phyloP scores from a whole-genome alignment of 768 basidiomycete species.

The Termitomyces sp. region DNA sequence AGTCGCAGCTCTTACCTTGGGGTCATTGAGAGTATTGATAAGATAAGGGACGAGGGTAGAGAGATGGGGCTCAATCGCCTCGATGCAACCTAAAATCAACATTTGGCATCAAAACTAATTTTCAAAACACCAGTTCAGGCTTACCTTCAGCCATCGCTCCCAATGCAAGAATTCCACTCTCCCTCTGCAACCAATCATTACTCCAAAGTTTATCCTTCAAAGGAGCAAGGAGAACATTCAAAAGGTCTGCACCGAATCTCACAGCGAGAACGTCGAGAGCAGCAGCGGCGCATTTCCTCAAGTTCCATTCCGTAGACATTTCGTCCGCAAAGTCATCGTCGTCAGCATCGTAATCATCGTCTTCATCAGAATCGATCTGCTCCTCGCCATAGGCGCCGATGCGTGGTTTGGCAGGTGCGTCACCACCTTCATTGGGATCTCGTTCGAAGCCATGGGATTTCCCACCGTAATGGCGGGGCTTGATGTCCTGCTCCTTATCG shows the following conservation, averaged over 20 bases:
- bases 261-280: slow-evolving; percentile 96
- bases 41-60: slow-evolving; percentile 92
- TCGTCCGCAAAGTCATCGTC: slow-evolving; percentile 95
- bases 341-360: slow-evolving; percentile 84
- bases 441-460: slow-evolving; percentile 86
- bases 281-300: slow-evolving; percentile 96
- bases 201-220: slow-evolving; percentile 95
- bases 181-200: slow-evolving; percentile 87
- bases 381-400: slow-evolving; percentile 78
- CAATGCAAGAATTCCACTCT: slow-evolving; percentile 92
- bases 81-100: slow-evolving; percentile 77
- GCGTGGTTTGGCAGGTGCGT: slow-evolving; percentile 35
- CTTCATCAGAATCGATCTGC: slow-evolving; percentile 79
- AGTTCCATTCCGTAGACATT: slow-evolving; percentile 97
- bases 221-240: slow-evolving; percentile 84
- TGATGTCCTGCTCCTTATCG: slow-evolving; percentile 94
- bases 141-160: slow-evolving; percentile 98
- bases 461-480: slow-evolving; percentile 86
- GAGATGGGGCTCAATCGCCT: slow-evolving; percentile 91
- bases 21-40: slow-evolving; percentile 84
- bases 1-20: slow-evolving; percentile 59
- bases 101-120: neutral
- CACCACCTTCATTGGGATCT: slow-evolving; percentile 41
- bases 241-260: slow-evolving; percentile 83
- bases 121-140: slow-evolving; percentile 13